A percentile compares a stretch with the other conserved stretches of the same genome.
Evolutionary conservation across 371 early-diverging fungal species (phyloP).

Genomic region (Actinomucor elegans): DNA sequence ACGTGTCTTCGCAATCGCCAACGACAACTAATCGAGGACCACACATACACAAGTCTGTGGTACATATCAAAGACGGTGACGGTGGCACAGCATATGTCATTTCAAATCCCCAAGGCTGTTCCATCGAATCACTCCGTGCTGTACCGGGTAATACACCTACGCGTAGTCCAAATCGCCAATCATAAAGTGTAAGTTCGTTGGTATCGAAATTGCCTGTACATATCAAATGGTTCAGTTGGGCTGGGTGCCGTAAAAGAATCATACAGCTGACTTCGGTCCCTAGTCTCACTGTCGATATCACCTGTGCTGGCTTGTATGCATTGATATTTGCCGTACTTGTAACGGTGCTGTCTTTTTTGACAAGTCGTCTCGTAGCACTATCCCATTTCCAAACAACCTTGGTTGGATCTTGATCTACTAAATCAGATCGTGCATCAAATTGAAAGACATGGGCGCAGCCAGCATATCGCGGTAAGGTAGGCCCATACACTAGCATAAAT

Average conservation of each 20-base stretch:
- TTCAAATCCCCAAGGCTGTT: slow-evolving; percentile 29
- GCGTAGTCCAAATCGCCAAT: slow-evolving; percentile 39
- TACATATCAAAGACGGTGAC: neutral
- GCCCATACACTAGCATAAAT: slow-evolving; percentile 34
- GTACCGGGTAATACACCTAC: slow-evolving; percentile 2
- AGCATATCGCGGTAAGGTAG: slow-evolving; percentile 13
- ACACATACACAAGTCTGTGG: too few species aligned
- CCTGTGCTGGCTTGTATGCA: neutral
- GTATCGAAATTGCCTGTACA: slow-evolving; percentile 31
- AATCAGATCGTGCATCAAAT: slow-evolving; percentile 31
- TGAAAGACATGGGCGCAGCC: slow-evolving; percentile 28
- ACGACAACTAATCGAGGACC: slow-evolving; percentile 22
- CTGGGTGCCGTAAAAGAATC: slow-evolving; percentile 38
- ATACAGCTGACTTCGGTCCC: slow-evolving; percentile 40
- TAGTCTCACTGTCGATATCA: too few species aligned
- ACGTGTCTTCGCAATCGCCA: slow-evolving; percentile 11
- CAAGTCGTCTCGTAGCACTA: too few species aligned
- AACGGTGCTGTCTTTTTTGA: too few species aligned
- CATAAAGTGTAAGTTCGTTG: slow-evolving; percentile 34
- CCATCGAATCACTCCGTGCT: neutral
- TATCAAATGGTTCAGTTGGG: slow-evolving; percentile 38
- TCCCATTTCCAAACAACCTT: slow-evolving; percentile 17
- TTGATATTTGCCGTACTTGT: neutral
- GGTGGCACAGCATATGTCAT: slow-evolving; percentile 14
- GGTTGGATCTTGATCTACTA: slow-evolving; percentile 28